These are phyloP conservation scores for Globisporangium canariense DNA, from an alignment of 352 stramenopile species.

Conservation along the genomic window DNA sequence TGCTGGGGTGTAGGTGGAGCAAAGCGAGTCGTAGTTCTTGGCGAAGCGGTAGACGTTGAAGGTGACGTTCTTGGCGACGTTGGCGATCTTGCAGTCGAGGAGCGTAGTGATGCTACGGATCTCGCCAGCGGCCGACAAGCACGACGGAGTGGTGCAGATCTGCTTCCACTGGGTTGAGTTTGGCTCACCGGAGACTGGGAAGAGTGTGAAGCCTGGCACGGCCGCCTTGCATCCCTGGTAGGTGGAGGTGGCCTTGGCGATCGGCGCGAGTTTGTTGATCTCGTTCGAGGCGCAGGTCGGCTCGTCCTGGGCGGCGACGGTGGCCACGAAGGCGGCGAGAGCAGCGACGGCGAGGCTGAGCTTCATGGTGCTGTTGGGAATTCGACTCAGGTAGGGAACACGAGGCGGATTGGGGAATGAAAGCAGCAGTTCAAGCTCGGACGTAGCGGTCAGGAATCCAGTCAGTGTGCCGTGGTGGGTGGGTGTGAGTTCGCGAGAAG, in stretches of 20 bases:
- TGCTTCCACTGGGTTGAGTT: not conserved
- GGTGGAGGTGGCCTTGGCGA: not conserved
- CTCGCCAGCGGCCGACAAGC: not conserved
- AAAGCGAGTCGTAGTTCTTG: not conserved
- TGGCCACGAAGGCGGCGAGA: not conserved
- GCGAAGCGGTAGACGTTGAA: slow-evolving; percentile 6
- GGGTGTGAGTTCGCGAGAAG: not conserved
- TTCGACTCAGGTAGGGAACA: not conserved
- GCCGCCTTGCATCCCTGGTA: not conserved
- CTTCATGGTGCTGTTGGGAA: not conserved
- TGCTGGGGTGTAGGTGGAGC: not conserved
- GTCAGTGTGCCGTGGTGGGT: not conserved
- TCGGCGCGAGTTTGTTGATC: not conserved
- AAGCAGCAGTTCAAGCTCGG: not conserved
- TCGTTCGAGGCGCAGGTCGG: not conserved
- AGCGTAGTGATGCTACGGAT: not conserved
- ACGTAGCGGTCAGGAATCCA: not conserved
- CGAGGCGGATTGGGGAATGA: not conserved
- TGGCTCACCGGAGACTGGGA: not conserved
- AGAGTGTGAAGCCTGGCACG: slow-evolving; percentile 2
- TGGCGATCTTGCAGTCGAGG: not conserved
- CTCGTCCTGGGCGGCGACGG: not conserved
- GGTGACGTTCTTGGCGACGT: not conserved
- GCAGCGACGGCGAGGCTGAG: not conserved
- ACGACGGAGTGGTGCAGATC: slow-evolving; percentile 1